phyloP scores from a whole-genome alignment of 768 basidiomycete species.

The Suillus placidus region DNA sequence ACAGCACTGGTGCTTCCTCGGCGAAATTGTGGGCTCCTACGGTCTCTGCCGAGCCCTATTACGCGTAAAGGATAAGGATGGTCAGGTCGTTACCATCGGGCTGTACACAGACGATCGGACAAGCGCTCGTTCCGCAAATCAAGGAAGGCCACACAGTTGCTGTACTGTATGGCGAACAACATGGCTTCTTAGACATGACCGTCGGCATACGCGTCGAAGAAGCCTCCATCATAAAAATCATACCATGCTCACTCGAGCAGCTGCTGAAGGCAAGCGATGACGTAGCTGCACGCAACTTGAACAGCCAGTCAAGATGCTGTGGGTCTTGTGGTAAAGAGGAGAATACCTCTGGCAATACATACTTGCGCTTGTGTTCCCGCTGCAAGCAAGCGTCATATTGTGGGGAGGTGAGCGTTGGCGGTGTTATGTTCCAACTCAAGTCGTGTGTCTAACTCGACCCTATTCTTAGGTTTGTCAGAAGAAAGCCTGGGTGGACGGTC shows the following conservation, averaged over 20 bases:
- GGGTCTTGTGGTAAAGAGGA: neutral
- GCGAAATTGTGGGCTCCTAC: constrained; percentile 29
- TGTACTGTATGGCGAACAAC: constrained; percentile 15
- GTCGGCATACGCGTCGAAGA: constrained; percentile 13
- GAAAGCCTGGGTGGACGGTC: neutral
- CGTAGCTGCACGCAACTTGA: neutral
- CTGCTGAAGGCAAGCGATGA: constrained; percentile 1
- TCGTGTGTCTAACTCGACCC: neutral
- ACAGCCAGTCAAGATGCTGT: neutral
- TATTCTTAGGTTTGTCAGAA: neutral
- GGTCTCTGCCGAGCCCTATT: constrained; percentile 27
- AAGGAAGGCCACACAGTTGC: constrained; percentile 13
- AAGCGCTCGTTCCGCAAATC: constrained; percentile 1
- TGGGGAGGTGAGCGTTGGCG: neutral
- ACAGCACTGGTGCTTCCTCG: constrained; percentile 38
- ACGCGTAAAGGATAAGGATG: constrained; percentile 29
- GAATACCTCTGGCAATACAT: neutral
- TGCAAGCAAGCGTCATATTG: constrained; percentile 4
- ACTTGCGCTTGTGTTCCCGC: constrained; percentile 1
- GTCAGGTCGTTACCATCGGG: constrained; percentile 24
- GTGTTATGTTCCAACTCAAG: too few relatives aligned
- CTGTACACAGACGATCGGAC: constrained; percentile 25
- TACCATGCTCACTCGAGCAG: constrained; percentile 2
- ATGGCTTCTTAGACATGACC: constrained; percentile 8
- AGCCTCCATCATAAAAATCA: constrained; percentile 1